A percentile compares a stretch with the other conserved stretches of the same genome.
Evolutionary conservation across 352 stramenopile species (phyloP).

Genomic region (Pythium rishiriense): DNA sequence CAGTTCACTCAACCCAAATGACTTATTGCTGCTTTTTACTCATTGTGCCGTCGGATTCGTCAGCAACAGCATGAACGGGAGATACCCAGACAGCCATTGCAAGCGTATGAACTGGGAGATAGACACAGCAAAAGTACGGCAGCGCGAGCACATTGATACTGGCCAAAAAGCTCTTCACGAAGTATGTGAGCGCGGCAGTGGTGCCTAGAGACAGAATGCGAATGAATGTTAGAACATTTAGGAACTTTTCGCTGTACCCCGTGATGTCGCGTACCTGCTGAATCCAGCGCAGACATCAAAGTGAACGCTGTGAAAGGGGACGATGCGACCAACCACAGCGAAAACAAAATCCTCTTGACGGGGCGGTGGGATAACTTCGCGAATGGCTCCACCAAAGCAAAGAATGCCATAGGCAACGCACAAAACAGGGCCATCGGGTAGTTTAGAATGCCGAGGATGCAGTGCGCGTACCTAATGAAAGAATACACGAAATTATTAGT

Average conservation of each 20-base stretch:
- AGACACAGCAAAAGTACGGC: slow-evolving; percentile 68
- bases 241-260: too few relatives aligned
- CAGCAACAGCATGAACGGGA: slow-evolving; percentile 1
- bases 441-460: slow-evolving; percentile 77
- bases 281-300: slow-evolving; percentile 28
- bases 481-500: background rate
- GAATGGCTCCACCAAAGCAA: slow-evolving; percentile 52
- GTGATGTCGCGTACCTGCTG: slow-evolving; percentile 29
- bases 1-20: background rate
- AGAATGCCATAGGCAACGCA: slow-evolving; percentile 59
- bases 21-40: slow-evolving; percentile 1
- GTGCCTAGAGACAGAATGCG: slow-evolving; percentile 24
- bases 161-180: slow-evolving; percentile 51
- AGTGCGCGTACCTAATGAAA: slow-evolving; percentile 54
- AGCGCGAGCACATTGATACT: slow-evolving; percentile 60
- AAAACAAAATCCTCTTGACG: slow-evolving; percentile 22
- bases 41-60: background rate
- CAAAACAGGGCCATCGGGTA: slow-evolving; percentile 81
- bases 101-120: slow-evolving; percentile 69
- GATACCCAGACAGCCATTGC: slow-evolving; percentile 52
- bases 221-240: slow-evolving; percentile 6
- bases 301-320: slow-evolving; percentile 49
- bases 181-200: slow-evolving; percentile 29
- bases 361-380: background rate
- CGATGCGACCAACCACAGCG: slow-evolving; percentile 53